Base-by-base conservation (phyloP, 202 grass and related monocot species). In the Dendrocalamus latiflorus region DNA sequence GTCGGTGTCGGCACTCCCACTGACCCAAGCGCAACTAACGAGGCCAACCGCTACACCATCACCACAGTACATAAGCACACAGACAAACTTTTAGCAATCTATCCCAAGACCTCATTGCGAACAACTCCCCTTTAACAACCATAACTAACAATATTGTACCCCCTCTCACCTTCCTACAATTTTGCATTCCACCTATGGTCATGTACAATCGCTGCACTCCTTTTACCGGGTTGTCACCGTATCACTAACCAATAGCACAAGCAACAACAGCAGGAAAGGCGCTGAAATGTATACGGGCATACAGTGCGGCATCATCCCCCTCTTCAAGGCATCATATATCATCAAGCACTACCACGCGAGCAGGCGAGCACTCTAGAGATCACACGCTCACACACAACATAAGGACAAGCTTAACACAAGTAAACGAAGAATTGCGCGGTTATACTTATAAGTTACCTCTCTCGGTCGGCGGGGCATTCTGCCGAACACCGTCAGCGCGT, bases 401-500 rank as follows among this genome's bases (percentile, higher is more conserved):
- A 39, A 9, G 8, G 14, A 33, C 0, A 21, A 54, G 1, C 4
- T 12, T 6, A 65, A 39, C 5, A 50, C 50, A 26, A 69, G 22
- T 17, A 43, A 69, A 13, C 39, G 21, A 71, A 59, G n/a, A 41
- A 8, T 66, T 37, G 43, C 28, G 11, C 28, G 42, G 3, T 2
- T 30, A 30, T 30, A 30, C 28, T 10, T 22, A 8, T 33, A 7
- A 20, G 12, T 22, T 53, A 36, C 12, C 7, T 75, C 51, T n/a
- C n/a, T n/a, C n/a, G 22, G 16, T 28, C 55, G 4, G 6, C 1
- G 9, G 64, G 45, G 49, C 77, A 81, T 81, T 85, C 77, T 39
- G 65, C 77, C 82, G 77, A 89, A 57, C 82, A 77, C 3, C 63
- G 0, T 37, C 76, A 14, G 36, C 8, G 71, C 87, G 66, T 15